Conservation (phyloP, 2,329 filamentous ascomycete species). For the Arthrobotrys sphaeroides region DNA sequence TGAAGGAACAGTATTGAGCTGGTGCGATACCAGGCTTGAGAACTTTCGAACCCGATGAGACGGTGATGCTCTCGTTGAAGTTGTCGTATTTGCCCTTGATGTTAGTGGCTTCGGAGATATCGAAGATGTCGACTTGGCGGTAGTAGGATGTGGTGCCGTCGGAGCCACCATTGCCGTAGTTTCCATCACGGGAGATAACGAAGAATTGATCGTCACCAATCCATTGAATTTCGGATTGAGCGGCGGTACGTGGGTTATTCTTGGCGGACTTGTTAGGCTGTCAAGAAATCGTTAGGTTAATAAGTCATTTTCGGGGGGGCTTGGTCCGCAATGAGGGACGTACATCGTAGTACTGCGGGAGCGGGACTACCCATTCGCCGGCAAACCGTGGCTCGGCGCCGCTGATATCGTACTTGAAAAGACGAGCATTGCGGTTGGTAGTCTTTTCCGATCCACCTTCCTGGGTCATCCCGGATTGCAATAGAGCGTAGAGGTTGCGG, state of each 20-base stretch:
- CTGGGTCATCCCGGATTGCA: constrained; percentile 73
- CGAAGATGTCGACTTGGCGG: constrained; percentile 75
- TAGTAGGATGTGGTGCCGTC: constrained; percentile 68
- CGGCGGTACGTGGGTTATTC: constrained; percentile 68
- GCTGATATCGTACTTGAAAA: constrained; percentile 73
- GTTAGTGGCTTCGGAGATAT: constrained; percentile 71
- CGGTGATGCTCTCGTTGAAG: constrained; percentile 60
- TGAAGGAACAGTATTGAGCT: constrained; percentile 72
- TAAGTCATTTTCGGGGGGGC: not conserved
- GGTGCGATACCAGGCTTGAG: constrained; percentile 68
- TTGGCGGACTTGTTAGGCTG: constrained; percentile 59
- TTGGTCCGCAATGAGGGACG: not conserved
- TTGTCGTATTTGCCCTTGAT: constrained; percentile 62
- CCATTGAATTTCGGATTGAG: constrained; percentile 75
- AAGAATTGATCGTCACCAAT: constrained; percentile 73
- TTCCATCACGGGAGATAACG: constrained; percentile 72
- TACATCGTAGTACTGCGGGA: constrained; percentile 69
- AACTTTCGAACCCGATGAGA: constrained; percentile 66
- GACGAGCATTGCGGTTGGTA: constrained; percentile 68
- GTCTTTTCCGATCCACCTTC: constrained; percentile 69
- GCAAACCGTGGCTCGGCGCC: constrained; percentile 63
- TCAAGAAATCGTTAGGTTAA: not conserved
- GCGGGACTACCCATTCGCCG: constrained; percentile 73
- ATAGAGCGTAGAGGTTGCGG: constrained; percentile 71
- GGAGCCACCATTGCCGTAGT: constrained; percentile 67